Base-by-base conservation (phyloP, 331 rosid species). In the Cydonia oblonga region DNA sequence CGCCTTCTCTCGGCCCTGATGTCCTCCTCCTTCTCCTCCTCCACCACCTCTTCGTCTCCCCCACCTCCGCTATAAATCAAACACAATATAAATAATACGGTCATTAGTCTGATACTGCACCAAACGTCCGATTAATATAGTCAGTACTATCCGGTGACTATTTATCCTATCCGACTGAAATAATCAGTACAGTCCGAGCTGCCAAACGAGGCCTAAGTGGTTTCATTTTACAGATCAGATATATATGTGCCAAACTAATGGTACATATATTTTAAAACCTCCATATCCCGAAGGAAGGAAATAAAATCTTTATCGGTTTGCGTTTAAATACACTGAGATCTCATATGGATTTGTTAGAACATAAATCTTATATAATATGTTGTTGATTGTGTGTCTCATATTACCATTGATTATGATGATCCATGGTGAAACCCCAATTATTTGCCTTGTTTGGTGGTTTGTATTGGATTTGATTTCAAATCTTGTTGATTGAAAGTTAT, bases 231-330 rank as follows among this genome's bases (percentile, higher is more conserved):
- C 76, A 71, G 76, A 25, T 35, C 46, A 12, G 44, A 38, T 3
- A 9, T 10, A 13, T 13, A 58, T 38, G 3, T 25, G 58, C 42
- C 67, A 18, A 38, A 38, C 5, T 25, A 9, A 51, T 10, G 40
- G 11, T 46, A 35, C 44, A 14, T 42, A 33, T 22, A 32, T 30
- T 51, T 53, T 32, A 23, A 52, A 51, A 61, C 18, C 28, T 63
- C 28, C 62, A 19, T 63, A 53, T 64, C 35, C 30, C 19, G 20
- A 26, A 75, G 66, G 59, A 63, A 32, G 25, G 42, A 76, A 76
- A 76, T 76, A 56, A 76, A 76, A 76, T 76, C 71, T 16, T 35
- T 38, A 70, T 70, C 59, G 70, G 80, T 61, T 46, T 57, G 62
- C 15, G n/a, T 76, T 76, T 59, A 66, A 66, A 66, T 7, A n/a